Evolutionary conservation across 2,329 filamentous ascomycete species (phyloP), one percentile per base, ranked within the genome.

Genomic region (Pyrenophora graminea): DNA sequence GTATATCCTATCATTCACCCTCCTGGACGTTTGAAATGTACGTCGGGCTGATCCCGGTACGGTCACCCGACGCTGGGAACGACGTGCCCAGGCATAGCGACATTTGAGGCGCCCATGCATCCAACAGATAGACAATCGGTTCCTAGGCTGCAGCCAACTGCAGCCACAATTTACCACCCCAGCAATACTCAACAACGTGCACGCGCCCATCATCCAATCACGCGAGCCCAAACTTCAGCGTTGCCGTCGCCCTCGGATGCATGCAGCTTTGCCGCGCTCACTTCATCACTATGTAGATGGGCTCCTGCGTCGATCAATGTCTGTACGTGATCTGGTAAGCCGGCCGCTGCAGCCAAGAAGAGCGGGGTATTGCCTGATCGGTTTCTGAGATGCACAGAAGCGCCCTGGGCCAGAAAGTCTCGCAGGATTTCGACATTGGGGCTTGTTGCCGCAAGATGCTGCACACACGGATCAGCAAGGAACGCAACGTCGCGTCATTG

Each of bases 301-400:
- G 82, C 83, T 15, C 83, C 83, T 12, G 81, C 81, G 64, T 80
- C 77, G 39, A 77, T 76, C 40, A 85, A 73, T 39, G 83, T 73
- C 55, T 73, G 63, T 51, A 84, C 82, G 60, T 85, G 81, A 41
- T 82, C 78, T 43, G 72, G 67, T 48, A 83, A 69, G 40, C 82
- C 82, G 25, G 80, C 80, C 58, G 80, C 80, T 41, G 83, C 82
- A 3, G 83, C 82, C 45, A 85, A 72, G 67, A 82, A 85, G 42
- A 85, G 74, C 51, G 83, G 82, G 42, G 83, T 85, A 58, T 81
- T 77, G 19, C 81, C 82, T 48, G 76, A 76, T 53, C 80, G 77
- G 66, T 85, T 85, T 46, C 83, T 80, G 23, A 84, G 70, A 67
- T 85, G 83, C 37, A 85, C 82, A 13, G 81, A 84, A 10, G 79